Conservation (phyloP, 2,329 filamentous ascomycete genomes). For the Cordyceps farinosa region DNA sequence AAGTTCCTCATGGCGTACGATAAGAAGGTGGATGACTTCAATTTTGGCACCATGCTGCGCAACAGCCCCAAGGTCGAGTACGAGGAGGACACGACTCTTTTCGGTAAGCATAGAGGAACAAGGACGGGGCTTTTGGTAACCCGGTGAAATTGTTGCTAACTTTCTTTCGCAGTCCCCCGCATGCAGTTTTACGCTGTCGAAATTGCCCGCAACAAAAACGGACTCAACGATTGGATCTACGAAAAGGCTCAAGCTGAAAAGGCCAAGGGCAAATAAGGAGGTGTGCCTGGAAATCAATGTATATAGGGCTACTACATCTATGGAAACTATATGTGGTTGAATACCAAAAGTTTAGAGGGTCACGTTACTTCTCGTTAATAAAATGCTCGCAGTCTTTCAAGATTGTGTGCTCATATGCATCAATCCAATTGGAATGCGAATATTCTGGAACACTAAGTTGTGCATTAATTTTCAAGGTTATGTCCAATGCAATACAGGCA, state of each 20-base stretch:
- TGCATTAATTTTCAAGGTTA: background rate
- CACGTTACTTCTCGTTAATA: background rate
- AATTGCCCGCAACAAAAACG: constrained; percentile 70
- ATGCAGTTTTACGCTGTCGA: constrained; percentile 56
- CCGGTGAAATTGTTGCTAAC: background rate
- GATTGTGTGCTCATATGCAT: background rate
- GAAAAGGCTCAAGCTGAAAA: constrained; percentile 70
- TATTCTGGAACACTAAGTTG: background rate
- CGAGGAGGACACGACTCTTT: constrained; percentile 84
- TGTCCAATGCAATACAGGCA: background rate
- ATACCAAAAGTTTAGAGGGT: background rate
- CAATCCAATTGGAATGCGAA: background rate
- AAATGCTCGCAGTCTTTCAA: background rate
- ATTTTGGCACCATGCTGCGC: constrained; percentile 93
- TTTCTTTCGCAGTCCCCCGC: constrained; percentile 42
- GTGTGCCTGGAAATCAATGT: background rate
- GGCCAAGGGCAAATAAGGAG: constrained; percentile 24
- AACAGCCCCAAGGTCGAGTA: constrained; percentile 78
- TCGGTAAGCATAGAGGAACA: constrained; percentile 54
- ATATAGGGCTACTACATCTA: background rate
- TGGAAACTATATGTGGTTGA: background rate
- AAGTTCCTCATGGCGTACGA: constrained; percentile 93
- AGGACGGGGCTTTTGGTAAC: background rate
- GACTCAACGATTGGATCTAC: constrained; percentile 96
- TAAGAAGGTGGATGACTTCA: constrained; percentile 93